Conservation (phyloP, 176 grass and related monocot genomes). For the Oropetium thomaeum region DNA sequence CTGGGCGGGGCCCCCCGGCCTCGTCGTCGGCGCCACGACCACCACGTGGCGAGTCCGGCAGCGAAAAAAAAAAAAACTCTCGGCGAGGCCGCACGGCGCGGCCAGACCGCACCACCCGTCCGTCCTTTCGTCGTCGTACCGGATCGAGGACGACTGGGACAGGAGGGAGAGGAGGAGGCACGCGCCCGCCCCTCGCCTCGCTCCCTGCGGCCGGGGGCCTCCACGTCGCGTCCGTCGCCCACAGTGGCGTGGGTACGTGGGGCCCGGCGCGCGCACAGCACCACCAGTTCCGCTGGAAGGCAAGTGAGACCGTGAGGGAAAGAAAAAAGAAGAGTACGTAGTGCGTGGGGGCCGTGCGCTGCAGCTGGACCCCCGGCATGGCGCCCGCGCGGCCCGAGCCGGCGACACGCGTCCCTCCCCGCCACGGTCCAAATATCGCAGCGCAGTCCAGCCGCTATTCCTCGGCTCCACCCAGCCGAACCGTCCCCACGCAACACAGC, state of each 20-base stretch:
- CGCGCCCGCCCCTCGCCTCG: not conserved
- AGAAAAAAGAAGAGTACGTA: not conserved
- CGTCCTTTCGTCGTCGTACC: not conserved
- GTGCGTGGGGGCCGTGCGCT: not conserved
- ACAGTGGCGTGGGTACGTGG: not conserved
- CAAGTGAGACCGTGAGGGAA: not conserved
- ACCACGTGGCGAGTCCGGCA: not conserved
- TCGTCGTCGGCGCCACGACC: too few species aligned
- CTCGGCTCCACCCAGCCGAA: conserved; percentile 2
- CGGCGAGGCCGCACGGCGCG: too few species aligned
- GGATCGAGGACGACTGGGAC: not conserved
- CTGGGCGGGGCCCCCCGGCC: too few species aligned
- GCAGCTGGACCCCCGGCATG: conserved; percentile 38
- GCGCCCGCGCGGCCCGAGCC: not conserved
- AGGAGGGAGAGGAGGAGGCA: not conserved
- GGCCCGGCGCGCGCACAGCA: not conserved
- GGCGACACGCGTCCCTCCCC: conserved; percentile 41
- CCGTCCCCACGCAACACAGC: not conserved
- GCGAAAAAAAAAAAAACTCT: too few species aligned
- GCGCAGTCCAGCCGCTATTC: not conserved
- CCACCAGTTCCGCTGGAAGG: not conserved
- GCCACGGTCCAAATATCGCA: conserved; percentile 4
- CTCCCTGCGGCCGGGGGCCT: not conserved
- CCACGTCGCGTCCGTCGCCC: not conserved
- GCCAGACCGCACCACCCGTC: too few species aligned